These are phyloP conservation scores for Fraxinus quadrangulata DNA, from an alignment of 257 asterid genomes.

Conservation along the genomic window DNA sequence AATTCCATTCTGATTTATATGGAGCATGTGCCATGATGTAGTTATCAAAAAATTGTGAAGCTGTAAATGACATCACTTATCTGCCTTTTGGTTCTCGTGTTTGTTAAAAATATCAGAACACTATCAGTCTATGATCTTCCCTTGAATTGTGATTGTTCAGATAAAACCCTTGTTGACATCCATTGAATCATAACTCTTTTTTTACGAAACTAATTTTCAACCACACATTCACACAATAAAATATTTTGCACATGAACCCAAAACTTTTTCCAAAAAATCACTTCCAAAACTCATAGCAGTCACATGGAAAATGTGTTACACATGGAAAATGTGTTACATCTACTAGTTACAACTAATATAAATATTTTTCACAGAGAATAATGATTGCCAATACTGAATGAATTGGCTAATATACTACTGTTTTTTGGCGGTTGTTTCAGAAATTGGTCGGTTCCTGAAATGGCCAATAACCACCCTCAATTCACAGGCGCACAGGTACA, in stretches of 20 bases:
- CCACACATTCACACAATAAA: no score
- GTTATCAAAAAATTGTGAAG: background rate
- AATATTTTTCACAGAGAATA: slow-evolving; percentile 7
- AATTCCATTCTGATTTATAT: background rate
- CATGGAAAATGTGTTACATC: background rate
- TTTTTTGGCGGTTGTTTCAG: slow-evolving; percentile 39
- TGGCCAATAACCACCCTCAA: slow-evolving; percentile 52
- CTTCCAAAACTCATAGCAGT: no score
- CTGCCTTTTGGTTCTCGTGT: background rate
- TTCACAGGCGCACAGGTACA: slow-evolving; percentile 55
- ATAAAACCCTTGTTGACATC: background rate
- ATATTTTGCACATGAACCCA: no score
- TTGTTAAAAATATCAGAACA: slow-evolving; percentile 9
- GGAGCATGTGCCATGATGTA: background rate
- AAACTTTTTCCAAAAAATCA: no score
- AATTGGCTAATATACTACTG: slow-evolving; percentile 11
- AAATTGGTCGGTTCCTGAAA: slow-evolving; percentile 35
- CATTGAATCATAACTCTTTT: no score
- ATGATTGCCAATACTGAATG: slow-evolving; percentile 5
- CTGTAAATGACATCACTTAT: background rate
- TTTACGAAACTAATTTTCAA: no score
- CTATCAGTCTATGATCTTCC: background rate
- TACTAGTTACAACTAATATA: slow-evolving; percentile 16
- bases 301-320: background rate
- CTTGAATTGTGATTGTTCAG: background rate